phyloP scores from a whole-genome alignment of 2,329 filamentous ascomycete species.

The Fusarium verticillioides region DNA sequence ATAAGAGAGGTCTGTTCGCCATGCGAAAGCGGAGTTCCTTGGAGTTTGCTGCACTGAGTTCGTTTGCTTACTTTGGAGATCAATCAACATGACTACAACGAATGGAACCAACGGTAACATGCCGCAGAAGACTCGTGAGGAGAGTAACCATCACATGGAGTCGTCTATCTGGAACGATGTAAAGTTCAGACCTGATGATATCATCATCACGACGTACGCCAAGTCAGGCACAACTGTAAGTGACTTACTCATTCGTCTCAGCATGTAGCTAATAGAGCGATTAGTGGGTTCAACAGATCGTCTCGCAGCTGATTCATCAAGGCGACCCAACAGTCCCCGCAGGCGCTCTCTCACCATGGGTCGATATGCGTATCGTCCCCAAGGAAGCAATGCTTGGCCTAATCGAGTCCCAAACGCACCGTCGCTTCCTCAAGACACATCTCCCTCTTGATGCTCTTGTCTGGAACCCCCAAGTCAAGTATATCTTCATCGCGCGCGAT shows the following conservation, averaged over 20 bases:
- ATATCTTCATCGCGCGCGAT: conserved; percentile 15
- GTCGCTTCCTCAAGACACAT: conserved; percentile 17
- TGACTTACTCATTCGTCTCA: rapidly evolving
- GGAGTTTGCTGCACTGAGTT: neutral
- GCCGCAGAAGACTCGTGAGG: conserved; percentile 16
- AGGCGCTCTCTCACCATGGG: conserved; percentile 3
- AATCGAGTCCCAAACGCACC: neutral
- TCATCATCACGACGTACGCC: conserved; percentile 7
- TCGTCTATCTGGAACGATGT: conserved; percentile 13
- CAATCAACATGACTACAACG: neutral
- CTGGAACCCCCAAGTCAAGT: conserved; percentile 2
- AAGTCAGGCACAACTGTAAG: conserved; percentile 21
- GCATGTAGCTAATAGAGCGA: rapidly evolving
- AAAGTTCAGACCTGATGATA: conserved; percentile 14
- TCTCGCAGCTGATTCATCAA: conserved; percentile 4
- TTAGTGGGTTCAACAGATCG: conserved; percentile 21
- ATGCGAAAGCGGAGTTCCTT: neutral
- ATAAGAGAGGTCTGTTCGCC: neutral
- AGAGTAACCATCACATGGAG: conserved; percentile 20
- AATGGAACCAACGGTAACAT: neutral
- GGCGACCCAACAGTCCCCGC: neutral
- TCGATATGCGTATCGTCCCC: conserved; percentile 4
- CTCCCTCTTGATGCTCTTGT: neutral
- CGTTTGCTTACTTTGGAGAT: rapidly evolving
- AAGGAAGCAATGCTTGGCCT: neutral